Evolutionary conservation across 2,329 filamentous ascomycete genomes (phyloP).

Genomic region (Scedosporium dehoogii): DNA sequence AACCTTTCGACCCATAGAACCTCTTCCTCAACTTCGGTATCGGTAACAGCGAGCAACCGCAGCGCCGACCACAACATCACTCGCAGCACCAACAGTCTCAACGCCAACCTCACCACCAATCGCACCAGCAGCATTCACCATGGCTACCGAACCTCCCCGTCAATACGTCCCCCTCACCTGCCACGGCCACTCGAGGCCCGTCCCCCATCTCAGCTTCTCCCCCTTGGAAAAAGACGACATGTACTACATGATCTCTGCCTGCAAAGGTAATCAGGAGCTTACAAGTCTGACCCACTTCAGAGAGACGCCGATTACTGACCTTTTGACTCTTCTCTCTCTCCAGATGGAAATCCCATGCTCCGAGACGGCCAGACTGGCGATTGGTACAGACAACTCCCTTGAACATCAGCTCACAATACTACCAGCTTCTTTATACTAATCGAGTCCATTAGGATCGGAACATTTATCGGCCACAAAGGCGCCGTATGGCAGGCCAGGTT

Average conservation of each 20-base stretch:
- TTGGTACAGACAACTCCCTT: conserved; percentile 45
- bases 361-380: conserved; percentile 92
- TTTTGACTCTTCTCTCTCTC: conserved; percentile 3
- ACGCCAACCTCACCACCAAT: not conserved
- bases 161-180: conserved; percentile 83
- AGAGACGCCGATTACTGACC: not conserved
- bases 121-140: not conserved
- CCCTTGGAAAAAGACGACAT: conserved; percentile 70
- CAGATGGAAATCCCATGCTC: conserved; percentile 97
- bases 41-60: too few species aligned
- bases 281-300: not conserved
- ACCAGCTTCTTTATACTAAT: not conserved
- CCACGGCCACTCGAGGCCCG: conserved; percentile 86
- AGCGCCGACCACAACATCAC: too few species aligned
- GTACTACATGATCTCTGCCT: conserved; percentile 89
- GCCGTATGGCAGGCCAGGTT: conserved; percentile 94
- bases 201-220: conserved; percentile 87
- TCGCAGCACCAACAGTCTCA: not conserved
- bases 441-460: conserved; percentile 68
- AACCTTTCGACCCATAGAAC: too few species aligned
- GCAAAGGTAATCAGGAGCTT: conserved; percentile 54
- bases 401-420: not conserved
- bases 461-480: conserved; percentile 95
- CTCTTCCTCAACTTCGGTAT: too few species aligned
- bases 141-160: conserved; percentile 24